Conservation (phyloP, 1,139 yeast species). For the Hanseniaspora sp. region DNA sequence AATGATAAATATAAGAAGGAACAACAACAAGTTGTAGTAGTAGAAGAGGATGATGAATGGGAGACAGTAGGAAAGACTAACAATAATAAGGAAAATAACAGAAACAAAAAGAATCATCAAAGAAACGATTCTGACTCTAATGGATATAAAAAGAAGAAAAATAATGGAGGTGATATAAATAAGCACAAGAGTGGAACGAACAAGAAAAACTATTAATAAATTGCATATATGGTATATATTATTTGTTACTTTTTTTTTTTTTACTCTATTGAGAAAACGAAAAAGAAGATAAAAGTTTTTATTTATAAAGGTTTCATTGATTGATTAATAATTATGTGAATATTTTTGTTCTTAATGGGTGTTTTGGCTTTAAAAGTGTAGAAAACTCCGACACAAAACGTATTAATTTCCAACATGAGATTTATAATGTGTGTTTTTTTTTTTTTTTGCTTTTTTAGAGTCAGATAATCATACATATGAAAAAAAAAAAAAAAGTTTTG, state of each 20-base stretch:
- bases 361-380: too few species aligned
- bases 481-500: too few species aligned
- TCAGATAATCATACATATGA: too few species aligned
- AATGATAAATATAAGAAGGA: slow-evolving; percentile 2
- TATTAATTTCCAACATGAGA: too few species aligned
- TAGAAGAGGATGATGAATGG: slow-evolving; percentile 12
- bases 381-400: too few species aligned
- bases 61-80: slow-evolving; percentile 5
- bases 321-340: too few species aligned
- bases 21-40: not conserved
- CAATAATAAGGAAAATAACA: not conserved
- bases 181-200: not conserved
- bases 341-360: too few species aligned
- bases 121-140: not conserved
- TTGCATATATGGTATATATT: not conserved
- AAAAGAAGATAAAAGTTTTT: too few species aligned
- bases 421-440: too few species aligned
- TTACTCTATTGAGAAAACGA: not conserved
- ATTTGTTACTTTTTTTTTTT: not conserved
- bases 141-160: slow-evolving; percentile 8
- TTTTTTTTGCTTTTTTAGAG: too few species aligned
- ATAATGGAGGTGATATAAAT: not conserved
- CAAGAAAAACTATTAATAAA: not conserved
- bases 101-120: slow-evolving; percentile 1
- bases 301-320: too few species aligned